Percentiles rank a stretch among this genome's conserved stretches.
phyloP scores from a whole-genome alignment of 306 rosid genomes.

The Albizia julibrissin region DNA sequence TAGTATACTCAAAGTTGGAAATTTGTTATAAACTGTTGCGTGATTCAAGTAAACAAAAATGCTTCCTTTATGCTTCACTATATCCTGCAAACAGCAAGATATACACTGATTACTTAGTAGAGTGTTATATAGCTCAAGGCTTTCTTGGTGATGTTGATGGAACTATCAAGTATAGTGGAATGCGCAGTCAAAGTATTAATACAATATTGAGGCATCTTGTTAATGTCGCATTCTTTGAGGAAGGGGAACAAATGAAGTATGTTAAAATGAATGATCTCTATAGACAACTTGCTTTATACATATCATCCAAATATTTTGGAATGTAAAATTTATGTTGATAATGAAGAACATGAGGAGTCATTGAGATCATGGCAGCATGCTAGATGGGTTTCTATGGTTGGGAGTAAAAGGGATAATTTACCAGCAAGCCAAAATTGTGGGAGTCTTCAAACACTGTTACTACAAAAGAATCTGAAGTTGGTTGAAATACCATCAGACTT shows the following conservation, averaged over 20 bases:
- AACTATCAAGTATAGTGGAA: not conserved
- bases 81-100: conserved; percentile 33
- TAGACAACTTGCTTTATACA: not conserved
- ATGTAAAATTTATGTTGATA: not conserved
- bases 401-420: not conserved
- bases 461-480: not conserved
- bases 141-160: conserved; percentile 31
- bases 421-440: not conserved
- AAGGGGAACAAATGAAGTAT: not conserved
- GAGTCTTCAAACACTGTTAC: not conserved
- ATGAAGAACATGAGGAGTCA: not conserved
- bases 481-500: not conserved
- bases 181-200: not conserved
- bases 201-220: not conserved
- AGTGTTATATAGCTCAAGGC: conserved; percentile 38
- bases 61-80: conserved; percentile 35
- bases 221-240: conserved; percentile 17
- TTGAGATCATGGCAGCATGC: not conserved
- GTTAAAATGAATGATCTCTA: not conserved
- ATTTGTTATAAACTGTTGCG: conserved; percentile 23
- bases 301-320: not conserved
- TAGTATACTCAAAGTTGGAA: conserved; percentile 27
- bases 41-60: conserved; percentile 23
- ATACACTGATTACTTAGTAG: conserved; percentile 32
- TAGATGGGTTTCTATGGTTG: conserved; percentile 15